A percentile compares a stretch with the other conserved stretches of the same genome.
Evolutionary conservation across 2,329 filamentous ascomycete species (phyloP).

Genomic region (Drechslerella coelobrocha): DNA sequence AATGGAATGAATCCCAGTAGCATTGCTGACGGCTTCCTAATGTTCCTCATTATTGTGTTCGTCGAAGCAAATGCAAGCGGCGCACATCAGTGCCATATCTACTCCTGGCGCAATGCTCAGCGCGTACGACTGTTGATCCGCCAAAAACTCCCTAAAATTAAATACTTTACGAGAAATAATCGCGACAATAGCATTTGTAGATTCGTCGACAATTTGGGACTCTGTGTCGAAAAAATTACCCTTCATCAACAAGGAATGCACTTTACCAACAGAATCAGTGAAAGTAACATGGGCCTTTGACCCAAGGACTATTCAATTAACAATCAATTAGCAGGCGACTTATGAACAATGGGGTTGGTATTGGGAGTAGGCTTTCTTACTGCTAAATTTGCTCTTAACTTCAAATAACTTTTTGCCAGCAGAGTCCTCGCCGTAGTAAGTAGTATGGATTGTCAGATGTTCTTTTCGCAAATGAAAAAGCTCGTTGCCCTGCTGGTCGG

Average conservation of each 20-base stretch:
- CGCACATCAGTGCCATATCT: conserved; percentile 70
- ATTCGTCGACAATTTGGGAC: conserved; percentile 67
- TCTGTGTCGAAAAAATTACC: conserved; percentile 68
- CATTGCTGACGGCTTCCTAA: conserved; percentile 21
- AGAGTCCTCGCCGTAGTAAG: conserved; percentile 62
- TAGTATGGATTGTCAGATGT: conserved; percentile 63
- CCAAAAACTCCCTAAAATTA: conserved; percentile 66
- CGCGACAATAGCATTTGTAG: conserved; percentile 64
- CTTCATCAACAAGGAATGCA: conserved; percentile 65
- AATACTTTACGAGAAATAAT: conserved; percentile 67
- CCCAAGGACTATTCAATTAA: conserved; percentile 60
- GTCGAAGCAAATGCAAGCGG: conserved; percentile 72
- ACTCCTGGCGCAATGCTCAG: conserved; percentile 70
- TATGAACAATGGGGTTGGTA: conserved; percentile 11
- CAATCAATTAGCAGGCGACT: neutral
- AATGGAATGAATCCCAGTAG: too few relatives aligned
- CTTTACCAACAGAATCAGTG: conserved; percentile 61
- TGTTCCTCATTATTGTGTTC: conserved; percentile 67
- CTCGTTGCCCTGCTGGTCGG: conserved; percentile 64
- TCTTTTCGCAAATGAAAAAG: conserved; percentile 68
- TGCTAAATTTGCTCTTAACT: conserved; percentile 65
- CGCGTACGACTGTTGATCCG: conserved; percentile 70
- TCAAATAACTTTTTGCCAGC: conserved; percentile 63
- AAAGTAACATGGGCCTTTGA: conserved; percentile 68
- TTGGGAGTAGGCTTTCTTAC: conserved; percentile 59